Evolutionary conservation across 2,329 filamentous ascomycete species (phyloP).

Genomic region (Fusarium sp.): DNA sequence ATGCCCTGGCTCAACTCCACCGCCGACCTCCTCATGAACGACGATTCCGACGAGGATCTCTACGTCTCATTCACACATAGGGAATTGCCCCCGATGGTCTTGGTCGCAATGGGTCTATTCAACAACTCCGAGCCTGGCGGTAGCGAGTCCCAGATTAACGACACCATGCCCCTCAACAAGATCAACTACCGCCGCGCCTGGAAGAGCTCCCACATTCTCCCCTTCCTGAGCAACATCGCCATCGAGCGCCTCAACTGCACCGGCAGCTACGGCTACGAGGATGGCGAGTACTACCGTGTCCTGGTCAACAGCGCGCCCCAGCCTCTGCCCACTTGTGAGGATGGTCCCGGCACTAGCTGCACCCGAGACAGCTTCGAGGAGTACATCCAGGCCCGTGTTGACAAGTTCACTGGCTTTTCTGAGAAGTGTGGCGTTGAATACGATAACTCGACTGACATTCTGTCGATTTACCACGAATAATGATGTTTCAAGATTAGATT

Average conservation of each 20-base stretch:
- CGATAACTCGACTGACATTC: slow-evolving; percentile 35
- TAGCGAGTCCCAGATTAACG: slow-evolving; percentile 61
- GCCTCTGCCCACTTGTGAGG: slow-evolving; percentile 27
- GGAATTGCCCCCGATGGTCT: slow-evolving; percentile 73
- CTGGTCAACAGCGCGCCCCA: slow-evolving; percentile 42
- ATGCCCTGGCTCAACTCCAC: slow-evolving; percentile 75
- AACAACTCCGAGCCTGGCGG: slow-evolving; percentile 71
- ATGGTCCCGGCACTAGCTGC: slow-evolving; percentile 40
- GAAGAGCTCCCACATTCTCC: slow-evolving; percentile 71
- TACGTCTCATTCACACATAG: slow-evolving; percentile 77
- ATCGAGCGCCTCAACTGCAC: slow-evolving; percentile 72
- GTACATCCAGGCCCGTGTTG: slow-evolving; percentile 31
- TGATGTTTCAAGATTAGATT: neutral
- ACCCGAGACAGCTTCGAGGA: slow-evolving; percentile 32
- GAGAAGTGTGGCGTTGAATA: slow-evolving; percentile 41
- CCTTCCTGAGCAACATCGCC: slow-evolving; percentile 74
- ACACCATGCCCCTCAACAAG: slow-evolving; percentile 70
- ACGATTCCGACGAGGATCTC: slow-evolving; percentile 62
- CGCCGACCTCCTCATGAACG: slow-evolving; percentile 58
- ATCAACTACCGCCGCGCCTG: slow-evolving; percentile 73
- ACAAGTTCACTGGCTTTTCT: slow-evolving; percentile 37
- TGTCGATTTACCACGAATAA: slow-evolving; percentile 39
- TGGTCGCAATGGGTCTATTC: slow-evolving; percentile 75
- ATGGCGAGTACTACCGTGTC: slow-evolving; percentile 42
- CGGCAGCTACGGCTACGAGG: slow-evolving; percentile 61